Base-by-base conservation (phyloP, 2,329 filamentous ascomycete species). In the Colletotrichum sp. region DNA sequence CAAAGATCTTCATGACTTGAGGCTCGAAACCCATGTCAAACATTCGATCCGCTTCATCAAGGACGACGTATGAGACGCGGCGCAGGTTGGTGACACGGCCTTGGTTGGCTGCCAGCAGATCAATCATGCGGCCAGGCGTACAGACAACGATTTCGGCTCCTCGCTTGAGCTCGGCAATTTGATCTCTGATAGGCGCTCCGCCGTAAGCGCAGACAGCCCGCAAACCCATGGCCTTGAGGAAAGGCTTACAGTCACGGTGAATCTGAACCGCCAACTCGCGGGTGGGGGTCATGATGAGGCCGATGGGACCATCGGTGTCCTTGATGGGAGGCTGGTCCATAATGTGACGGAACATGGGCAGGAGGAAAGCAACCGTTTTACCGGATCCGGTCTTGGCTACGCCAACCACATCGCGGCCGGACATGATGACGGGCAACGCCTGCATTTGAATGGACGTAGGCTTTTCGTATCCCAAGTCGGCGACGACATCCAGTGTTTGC, bases 1-100 rank as follows among this genome's bases (percentile, higher is more conserved):
- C 92, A 82, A 99, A 93, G 74, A 99, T 97, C 85, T 98, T 98
- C 92, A 97, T 97, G 70, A 99, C 96, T 84, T 99, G 97, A 3
- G 97, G 96, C 85, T 98, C 96, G 82, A 99, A 99, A 16, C 97
- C 97, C 97, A 99, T 99, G 84, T 99, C 97, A 83, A 99, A 98
- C 97, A 99, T 99, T 77, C 97, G 94, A 85, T 99, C 97, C 64
- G 97, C 97, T 86, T 99, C 97, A 82, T 99, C 97, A 52, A 99
- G 91, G 13, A 99, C 97, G 28, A 98, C 93, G 83, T 99, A 99
- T 0, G 95, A 97, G 15, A 98, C 95, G 78, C 97, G 92, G 79
- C 91, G 93, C 72, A 99, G 89, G 81, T 98, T 99, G 15, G 96
- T 98, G 12, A 99, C 96, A 77, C 96, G 92, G n/a, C 96, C 96